Evolutionary conservation across 2,329 filamentous ascomycete genomes (phyloP), one percentile per base, ranked within the genome.

Genomic region (Elsinoe arachidis): DNA sequence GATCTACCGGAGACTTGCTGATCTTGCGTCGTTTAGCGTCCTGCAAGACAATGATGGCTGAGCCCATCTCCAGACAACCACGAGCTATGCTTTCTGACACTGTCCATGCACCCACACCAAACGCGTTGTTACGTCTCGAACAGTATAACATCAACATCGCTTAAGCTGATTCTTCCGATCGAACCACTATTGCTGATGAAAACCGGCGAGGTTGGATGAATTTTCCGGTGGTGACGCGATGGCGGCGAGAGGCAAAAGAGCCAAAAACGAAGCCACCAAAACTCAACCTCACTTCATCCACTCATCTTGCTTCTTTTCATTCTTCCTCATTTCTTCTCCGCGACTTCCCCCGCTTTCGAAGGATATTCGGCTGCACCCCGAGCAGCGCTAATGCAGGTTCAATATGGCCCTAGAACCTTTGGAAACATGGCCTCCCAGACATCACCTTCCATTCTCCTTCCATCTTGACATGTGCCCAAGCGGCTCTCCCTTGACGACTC

Each of bases 381-480:
- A 53, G 5, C 19, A 15, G 19, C 33, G 49, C 49, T 53, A 53
- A 15, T 53, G 49, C 49, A 53, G 49, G 49, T 53, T 23, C 49
- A 53, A 33, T 14, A n/a, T n/a, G 10, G 49, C 33, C 49, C 49
- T 34, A 53, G 49, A 34, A 15, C n/a, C 19, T n/a, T 23, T 23
- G 21, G 26, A 23, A 53, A 39, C 33, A 38, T 38, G 23, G 46
- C 21, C 34, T 53, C 33, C 49, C 49, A 53, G 26, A 53, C 35
- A 35, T 26, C 49, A 39, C 15, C 49, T 53, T 53, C 49, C 34
- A 53, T 53, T 19, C 33, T 38, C 17, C 49, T 53, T 53, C 49
- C 49, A 53, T 53, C 33, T 30, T 38, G 33, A 35, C 49, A 53
- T 53, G 49, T 53, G 49, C 26, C 49, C 46, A 19, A n/a, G 49